phyloP scores from a whole-genome alignment of 1,284 basidiomycete genomes.

The Kalmanozyma brasiliensis region DNA sequence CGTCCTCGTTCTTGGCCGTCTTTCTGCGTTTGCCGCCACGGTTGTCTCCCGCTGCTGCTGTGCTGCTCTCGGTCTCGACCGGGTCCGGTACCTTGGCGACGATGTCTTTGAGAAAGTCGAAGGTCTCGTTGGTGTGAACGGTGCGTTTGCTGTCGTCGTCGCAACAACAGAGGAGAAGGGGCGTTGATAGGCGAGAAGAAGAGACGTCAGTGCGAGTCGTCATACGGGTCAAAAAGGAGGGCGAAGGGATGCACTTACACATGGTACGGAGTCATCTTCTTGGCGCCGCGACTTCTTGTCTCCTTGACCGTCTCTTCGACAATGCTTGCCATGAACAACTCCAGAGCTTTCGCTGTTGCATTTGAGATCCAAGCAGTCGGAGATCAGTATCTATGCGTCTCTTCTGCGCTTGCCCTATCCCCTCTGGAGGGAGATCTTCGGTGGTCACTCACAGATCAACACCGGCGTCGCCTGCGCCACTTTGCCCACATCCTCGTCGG shows the following conservation, averaged over 20 bases:
- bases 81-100: slow-evolving; percentile 91
- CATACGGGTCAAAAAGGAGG: slow-evolving; percentile 1
- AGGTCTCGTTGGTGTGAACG: slow-evolving; percentile 84
- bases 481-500: slow-evolving; percentile 99
- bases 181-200: too few relatives aligned
- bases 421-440: too few relatives aligned
- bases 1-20: slow-evolving; percentile 32
- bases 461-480: slow-evolving; percentile 96
- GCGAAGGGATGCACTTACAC: slow-evolving; percentile 75
- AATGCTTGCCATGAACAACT: slow-evolving; percentile 89
- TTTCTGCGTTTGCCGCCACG: slow-evolving; percentile 53
- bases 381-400: slow-evolving; percentile 1
- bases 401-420: too few relatives aligned
- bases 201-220: too few relatives aligned
- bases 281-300: slow-evolving; percentile 81
- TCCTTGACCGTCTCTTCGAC: slow-evolving; percentile 86
- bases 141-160: slow-evolving; percentile 82
- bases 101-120: slow-evolving; percentile 95
- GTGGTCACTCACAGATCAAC: slow-evolving; percentile 88
- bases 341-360: slow-evolving; percentile 88
- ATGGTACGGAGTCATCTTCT: slow-evolving; percentile 93
- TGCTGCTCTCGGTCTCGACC: slow-evolving; percentile 69
- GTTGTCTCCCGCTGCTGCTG: slow-evolving; percentile 26
- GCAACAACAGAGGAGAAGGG: not conserved
- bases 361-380: not conserved